phyloP scores from a whole-genome alignment of 2,329 filamentous ascomycete species.

The Xylariaceae sp. region DNA sequence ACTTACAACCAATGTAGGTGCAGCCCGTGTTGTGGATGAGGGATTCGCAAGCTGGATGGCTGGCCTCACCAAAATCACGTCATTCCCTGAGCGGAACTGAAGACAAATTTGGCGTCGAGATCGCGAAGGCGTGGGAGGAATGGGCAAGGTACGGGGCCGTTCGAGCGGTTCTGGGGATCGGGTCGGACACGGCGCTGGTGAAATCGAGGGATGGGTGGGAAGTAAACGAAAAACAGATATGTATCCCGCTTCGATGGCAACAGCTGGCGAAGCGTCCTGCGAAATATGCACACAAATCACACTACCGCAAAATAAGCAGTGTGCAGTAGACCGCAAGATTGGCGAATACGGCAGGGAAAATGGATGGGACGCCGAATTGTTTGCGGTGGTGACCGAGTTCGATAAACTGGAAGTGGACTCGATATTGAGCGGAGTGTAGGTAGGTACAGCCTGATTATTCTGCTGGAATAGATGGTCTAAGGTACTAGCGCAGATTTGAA shows the following conservation, averaged over 20 bases:
- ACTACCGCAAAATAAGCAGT: neutral
- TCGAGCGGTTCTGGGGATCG: neutral
- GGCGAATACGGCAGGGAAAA: conserved; percentile 9
- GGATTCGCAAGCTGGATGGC: neutral
- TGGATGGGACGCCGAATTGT: conserved; percentile 1
- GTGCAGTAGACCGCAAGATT: neutral
- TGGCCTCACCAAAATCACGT: neutral
- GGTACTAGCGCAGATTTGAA: conserved; percentile 21
- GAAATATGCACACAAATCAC: neutral
- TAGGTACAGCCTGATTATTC: conserved; percentile 19
- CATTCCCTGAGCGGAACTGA: neutral
- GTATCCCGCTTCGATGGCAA: conserved; percentile 21
- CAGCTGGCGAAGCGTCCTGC: neutral
- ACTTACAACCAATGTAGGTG: conserved; percentile 6
- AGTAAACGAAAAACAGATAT: conserved; percentile 7
- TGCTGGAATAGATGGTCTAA: conserved; percentile 2
- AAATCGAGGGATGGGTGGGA: conserved; percentile 12
- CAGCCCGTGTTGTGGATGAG: neutral
- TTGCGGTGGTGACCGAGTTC: conserved; percentile 6
- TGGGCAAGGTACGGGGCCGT: neutral
- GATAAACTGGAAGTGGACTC: conserved; percentile 14
- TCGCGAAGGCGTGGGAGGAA: neutral
- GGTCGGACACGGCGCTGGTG: conserved; percentile 1
- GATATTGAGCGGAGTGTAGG: conserved; percentile 19
- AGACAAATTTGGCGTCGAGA: neutral